Conservation (phyloP, 768 basidiomycete genomes). For the Serendipita indica region DNA sequence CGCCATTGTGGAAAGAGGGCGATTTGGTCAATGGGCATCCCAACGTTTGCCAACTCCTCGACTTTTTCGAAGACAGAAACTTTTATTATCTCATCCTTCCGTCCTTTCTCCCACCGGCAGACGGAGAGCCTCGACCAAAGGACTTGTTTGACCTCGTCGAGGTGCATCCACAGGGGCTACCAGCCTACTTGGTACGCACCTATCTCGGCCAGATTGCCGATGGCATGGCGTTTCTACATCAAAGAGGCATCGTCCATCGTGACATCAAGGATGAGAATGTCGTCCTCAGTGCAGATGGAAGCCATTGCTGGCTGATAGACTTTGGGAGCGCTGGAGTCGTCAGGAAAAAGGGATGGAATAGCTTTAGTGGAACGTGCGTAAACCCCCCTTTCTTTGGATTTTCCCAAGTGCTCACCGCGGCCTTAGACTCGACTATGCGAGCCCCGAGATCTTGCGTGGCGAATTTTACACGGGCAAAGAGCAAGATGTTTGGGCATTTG, state of each 20-base stretch:
- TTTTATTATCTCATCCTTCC: slow-evolving; percentile 93
- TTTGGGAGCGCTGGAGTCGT: slow-evolving; percentile 88
- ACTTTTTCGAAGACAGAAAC: slow-evolving; percentile 94
- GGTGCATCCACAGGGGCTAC: slow-evolving; percentile 69
- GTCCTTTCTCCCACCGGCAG: slow-evolving; percentile 30
- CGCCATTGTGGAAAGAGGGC: slow-evolving; percentile 44
- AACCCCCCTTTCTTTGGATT: slow-evolving; percentile 6
- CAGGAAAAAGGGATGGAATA: slow-evolving; percentile 76
- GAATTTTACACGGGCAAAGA: slow-evolving; percentile 92
- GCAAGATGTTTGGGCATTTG: slow-evolving; percentile 97
- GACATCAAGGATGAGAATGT: slow-evolving; percentile 99
- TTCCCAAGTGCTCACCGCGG: slow-evolving; percentile 12
- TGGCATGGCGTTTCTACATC: slow-evolving; percentile 76
- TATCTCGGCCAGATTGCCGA: slow-evolving; percentile 92
- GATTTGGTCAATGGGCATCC: slow-evolving; percentile 76
- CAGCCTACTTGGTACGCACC: slow-evolving; percentile 53
- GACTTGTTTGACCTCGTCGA: slow-evolving; percentile 97
- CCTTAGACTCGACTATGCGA: slow-evolving; percentile 76
- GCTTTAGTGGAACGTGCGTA: slow-evolving; percentile 83
- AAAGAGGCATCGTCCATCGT: slow-evolving; percentile 87
- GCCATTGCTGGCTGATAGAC: slow-evolving; percentile 85
- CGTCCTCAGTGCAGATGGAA: slow-evolving; percentile 54
- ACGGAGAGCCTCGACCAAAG: slow-evolving; percentile 41
- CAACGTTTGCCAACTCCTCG: slow-evolving; percentile 84
- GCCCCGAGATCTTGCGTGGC: slow-evolving; percentile 89